phyloP scores from a whole-genome alignment of 768 basidiomycete genomes.

The Boletales sp. region DNA sequence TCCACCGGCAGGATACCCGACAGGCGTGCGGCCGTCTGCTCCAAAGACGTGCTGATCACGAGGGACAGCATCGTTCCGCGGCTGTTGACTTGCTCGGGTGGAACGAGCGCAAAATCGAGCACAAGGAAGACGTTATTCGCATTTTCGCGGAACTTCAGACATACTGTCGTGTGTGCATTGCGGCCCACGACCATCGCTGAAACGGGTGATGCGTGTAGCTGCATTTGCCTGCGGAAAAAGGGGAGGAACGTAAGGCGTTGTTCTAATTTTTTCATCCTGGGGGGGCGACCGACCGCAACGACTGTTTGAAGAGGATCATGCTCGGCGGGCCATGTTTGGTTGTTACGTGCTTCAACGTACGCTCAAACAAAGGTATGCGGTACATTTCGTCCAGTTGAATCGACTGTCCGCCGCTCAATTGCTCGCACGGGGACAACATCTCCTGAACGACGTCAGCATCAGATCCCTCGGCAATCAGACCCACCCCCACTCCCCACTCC shows the following conservation, averaged over 20 bases:
- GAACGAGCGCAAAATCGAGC: slow-evolving; percentile 58
- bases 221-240: slow-evolving; percentile 22
- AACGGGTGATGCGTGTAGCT: slow-evolving; percentile 9
- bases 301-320: slow-evolving; percentile 32
- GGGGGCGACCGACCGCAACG: slow-evolving; percentile 17
- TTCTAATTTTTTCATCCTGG: not conserved
- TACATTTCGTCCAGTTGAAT: slow-evolving; percentile 51
- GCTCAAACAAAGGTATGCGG: slow-evolving; percentile 45
- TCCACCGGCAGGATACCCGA: slow-evolving; percentile 47
- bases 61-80: slow-evolving; percentile 42
- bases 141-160: slow-evolving; percentile 35
- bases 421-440: slow-evolving; percentile 46
- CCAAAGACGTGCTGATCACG: slow-evolving; percentile 46
- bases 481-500: not conserved
- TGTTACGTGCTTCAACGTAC: slow-evolving; percentile 32
- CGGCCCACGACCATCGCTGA: slow-evolving; percentile 53
- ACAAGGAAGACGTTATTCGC: slow-evolving; percentile 44
- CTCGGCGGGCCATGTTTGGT: slow-evolving; percentile 38
- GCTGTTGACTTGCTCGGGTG: slow-evolving; percentile 32
- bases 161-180: slow-evolving; percentile 55
- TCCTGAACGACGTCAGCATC: slow-evolving; percentile 36
- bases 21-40: slow-evolving; percentile 43
- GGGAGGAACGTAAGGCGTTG: not conserved
- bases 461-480: not conserved
- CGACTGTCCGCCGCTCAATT: slow-evolving; percentile 42